Evolutionary conservation across 352 stramenopile genomes (phyloP).

Genomic region (Globisporangium barbulae): DNA sequence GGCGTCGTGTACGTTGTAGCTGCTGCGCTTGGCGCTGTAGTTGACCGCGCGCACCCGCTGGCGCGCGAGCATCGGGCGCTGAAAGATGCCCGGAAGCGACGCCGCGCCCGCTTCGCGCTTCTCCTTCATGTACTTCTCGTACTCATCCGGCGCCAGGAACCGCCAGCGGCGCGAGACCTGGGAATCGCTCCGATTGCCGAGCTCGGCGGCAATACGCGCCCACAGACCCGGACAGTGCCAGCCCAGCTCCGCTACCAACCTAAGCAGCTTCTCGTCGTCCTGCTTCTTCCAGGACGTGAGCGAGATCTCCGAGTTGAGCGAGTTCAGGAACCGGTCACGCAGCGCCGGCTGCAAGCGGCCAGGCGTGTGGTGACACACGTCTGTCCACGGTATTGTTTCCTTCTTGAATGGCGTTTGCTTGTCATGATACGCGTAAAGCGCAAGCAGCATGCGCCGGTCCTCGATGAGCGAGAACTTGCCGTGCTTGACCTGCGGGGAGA

Average conservation of each 20-base stretch:
- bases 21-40: conserved; percentile 30
- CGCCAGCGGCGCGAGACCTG: conserved; percentile 47
- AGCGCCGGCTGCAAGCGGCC: conserved; percentile 50
- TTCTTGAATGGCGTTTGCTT: conserved; percentile 39
- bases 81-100: conserved; percentile 45
- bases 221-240: conserved; percentile 35
- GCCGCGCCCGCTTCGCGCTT: conserved; percentile 16
- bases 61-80: conserved; percentile 32
- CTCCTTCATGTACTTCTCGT: conserved; percentile 24
- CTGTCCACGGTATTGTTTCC: conserved; percentile 51
- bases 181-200: conserved; percentile 47
- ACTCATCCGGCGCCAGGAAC: conserved; percentile 33
- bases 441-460: conserved; percentile 60
- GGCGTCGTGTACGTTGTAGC: conserved; percentile 30
- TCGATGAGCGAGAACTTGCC: conserved; percentile 76
- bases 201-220: conserved; percentile 36
- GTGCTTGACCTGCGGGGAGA: conserved; percentile 56
- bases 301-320: conserved; percentile 61
- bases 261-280: conserved; percentile 46
- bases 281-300: conserved; percentile 52
- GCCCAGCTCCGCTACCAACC: conserved; percentile 33
- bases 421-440: conserved; percentile 51
- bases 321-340: conserved; percentile 67
- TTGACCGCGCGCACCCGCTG: conserved; percentile 13
- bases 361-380: conserved; percentile 58